These are phyloP conservation scores for Albophoma yamanashiensis DNA, from an alignment of 2,329 filamentous ascomycete genomes.

Conservation along the genomic window DNA sequence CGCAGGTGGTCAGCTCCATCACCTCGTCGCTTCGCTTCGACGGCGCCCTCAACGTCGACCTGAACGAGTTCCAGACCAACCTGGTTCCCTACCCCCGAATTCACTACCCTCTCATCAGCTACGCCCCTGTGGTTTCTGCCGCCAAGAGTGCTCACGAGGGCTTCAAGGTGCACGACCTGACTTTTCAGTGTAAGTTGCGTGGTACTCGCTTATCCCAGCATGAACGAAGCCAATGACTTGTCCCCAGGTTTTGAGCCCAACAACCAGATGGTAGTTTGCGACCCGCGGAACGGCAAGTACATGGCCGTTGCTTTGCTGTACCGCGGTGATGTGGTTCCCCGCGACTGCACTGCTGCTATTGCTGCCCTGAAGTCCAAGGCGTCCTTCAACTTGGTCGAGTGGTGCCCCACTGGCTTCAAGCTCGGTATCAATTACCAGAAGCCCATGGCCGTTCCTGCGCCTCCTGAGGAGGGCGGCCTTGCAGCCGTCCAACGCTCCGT, in stretches of 20 bases:
- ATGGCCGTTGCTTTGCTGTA: conserved; percentile 65
- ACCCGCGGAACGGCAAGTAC: conserved; percentile 65
- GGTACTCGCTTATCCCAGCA: too few species aligned
- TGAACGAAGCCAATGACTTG: conserved; percentile 12
- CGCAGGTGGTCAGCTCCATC: conserved; percentile 65
- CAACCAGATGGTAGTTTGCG: conserved; percentile 71
- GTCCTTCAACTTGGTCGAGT: conserved; percentile 64
- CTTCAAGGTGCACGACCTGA: conserved; percentile 74
- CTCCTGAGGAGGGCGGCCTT: conserved; percentile 45
- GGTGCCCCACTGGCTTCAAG: conserved; percentile 69
- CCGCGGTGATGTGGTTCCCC: conserved; percentile 60
- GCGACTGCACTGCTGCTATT: conserved; percentile 58
- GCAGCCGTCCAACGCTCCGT: conserved; percentile 53
- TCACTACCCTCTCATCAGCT: conserved; percentile 64
- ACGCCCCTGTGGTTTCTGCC: conserved; percentile 59
- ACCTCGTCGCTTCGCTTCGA: conserved; percentile 64
- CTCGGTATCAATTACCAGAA: conserved; percentile 67
- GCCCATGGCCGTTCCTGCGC: conserved; percentile 46
- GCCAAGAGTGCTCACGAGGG: conserved; percentile 76
- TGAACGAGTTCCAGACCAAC: conserved; percentile 73
- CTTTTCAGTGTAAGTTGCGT: conserved; percentile 55
- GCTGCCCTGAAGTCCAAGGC: conserved; percentile 59
- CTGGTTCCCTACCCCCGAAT: conserved; percentile 64
- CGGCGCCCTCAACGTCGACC: conserved; percentile 61
- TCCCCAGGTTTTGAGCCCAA: conserved; percentile 61